Evolutionary conservation across 305 asterid species (phyloP), one percentile per base, ranked within the genome.

Genomic region (Fraxinus latifolia): DNA sequence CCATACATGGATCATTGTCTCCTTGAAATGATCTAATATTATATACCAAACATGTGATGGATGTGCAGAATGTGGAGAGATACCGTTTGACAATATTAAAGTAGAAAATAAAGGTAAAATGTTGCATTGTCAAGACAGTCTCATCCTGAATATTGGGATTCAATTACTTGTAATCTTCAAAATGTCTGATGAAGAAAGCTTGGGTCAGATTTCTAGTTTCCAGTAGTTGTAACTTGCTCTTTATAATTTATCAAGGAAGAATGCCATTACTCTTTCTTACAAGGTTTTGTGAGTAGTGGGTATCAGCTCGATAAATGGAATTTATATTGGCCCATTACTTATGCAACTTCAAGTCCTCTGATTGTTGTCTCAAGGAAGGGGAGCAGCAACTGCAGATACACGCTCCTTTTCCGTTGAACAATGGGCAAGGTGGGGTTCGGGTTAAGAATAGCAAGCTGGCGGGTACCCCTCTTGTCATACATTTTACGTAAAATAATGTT

Each of bases 241-340:
- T 32, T 0, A 33, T 33, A 33, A 33, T 4, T 33, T 33, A 33
- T 33, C 37, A 33, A 32, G 37, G 7, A 33, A 31, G 33, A 31
- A 31, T 33, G 37, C 5, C 37, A 33, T 33, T 33, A n/a, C 1
- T 25, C 27, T 25, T 33, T 33, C 7, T 4, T 33, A 5, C 37
- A 0, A 33, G 37, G 37, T 33, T 33, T 4, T 33, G 37, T 33
- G 37, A 33, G 34, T 32, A 32, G 34, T 32, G 37, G 37, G 37
- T 33, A 33, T 33, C 37, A 33, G 44, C 72, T 74, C 53, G 25
- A 47, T 23, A 44, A 71, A 37, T 74, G 79, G 81, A 73, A 76
- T 86, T 79, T 29, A 79, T 39, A 11, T 78, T 36, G 87, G 76
- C 87, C 79, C 76, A 86, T 82, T 75, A 81, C 55, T 36, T 7